Evolutionary conservation across 257 asterid species (phyloP).

Genomic region (Solanum virginianum): DNA sequence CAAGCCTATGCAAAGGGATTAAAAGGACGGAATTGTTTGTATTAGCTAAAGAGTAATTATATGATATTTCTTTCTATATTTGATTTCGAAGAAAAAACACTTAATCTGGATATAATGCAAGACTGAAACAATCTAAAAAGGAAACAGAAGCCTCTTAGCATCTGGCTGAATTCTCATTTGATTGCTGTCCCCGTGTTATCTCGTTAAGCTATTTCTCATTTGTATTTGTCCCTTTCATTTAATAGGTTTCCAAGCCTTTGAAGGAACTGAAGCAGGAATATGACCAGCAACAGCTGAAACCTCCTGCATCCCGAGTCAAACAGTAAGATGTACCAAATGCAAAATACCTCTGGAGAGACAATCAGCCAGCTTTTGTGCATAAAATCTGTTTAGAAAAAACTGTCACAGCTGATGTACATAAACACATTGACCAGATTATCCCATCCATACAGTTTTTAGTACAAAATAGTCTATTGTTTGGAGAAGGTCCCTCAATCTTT

Average conservation of each 20-base stretch:
- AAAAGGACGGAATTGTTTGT: neutral
- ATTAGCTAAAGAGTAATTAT: neutral
- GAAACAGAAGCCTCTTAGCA: neutral
- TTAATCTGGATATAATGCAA: neutral
- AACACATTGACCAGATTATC: neutral
- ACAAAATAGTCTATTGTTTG: neutral
- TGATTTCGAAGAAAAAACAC: neutral
- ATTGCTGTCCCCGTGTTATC: neutral
- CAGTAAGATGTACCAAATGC: constrained; percentile 31
- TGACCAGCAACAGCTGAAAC: constrained; percentile 47
- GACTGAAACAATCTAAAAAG: neutral
- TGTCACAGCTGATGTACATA: neutral
- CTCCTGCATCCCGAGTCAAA: constrained; percentile 21
- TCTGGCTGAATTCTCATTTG: neutral
- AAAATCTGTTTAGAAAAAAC: neutral
- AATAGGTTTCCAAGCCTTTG: constrained; percentile 63
- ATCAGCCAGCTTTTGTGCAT: neutral
- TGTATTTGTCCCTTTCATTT: neutral
- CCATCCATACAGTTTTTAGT: neutral
- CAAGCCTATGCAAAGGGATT: neutral
- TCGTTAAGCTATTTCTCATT: neutral
- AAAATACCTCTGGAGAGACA: neutral
- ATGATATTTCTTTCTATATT: neutral
- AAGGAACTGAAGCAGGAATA: constrained; percentile 57
- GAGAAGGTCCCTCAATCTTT: neutral